Conservation (phyloP, 768 basidiomycete genomes). For the Boletus eberwhitei region DNA sequence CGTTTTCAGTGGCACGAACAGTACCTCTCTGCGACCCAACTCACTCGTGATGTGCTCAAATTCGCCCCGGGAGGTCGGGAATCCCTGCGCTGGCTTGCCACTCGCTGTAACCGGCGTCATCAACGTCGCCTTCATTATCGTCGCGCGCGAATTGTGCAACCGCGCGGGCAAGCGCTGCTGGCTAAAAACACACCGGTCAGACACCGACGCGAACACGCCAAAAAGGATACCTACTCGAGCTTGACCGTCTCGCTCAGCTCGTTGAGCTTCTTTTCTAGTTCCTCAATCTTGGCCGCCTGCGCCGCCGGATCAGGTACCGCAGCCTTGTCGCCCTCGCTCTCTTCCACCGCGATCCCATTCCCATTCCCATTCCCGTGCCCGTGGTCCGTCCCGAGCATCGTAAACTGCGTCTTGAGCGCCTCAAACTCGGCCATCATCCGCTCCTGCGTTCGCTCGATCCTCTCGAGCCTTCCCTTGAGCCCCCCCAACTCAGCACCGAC, state of each 20-base stretch:
- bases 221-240: conserved; percentile 27
- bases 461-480: conserved; percentile 28
- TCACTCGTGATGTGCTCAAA: conserved; percentile 46
- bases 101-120: conserved; percentile 29
- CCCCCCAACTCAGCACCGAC: conserved; percentile 9
- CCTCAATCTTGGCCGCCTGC: conserved; percentile 21
- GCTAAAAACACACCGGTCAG: conserved; percentile 17
- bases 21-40: neutral
- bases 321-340: conserved; percentile 26
- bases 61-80: conserved; percentile 39
- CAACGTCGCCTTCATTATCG: conserved; percentile 31
- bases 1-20: too few species aligned
- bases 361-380: conserved; percentile 14
- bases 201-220: too few species aligned
- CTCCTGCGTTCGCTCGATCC: conserved; percentile 34
- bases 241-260: conserved; percentile 30
- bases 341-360: conserved; percentile 5
- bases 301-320: conserved; percentile 10
- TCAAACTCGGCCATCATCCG: conserved; percentile 32
- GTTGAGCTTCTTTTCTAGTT: conserved; percentile 36
- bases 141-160: conserved; percentile 35
- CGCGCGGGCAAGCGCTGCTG: conserved; percentile 38
- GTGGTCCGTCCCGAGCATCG: conserved; percentile 6
- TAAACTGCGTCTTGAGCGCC: conserved; percentile 26
- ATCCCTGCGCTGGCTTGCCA: conserved; percentile 36